Base-by-base conservation (phyloP, 1,284 basidiomycete genomes). In the Neotropicomus parvogracilis region DNA sequence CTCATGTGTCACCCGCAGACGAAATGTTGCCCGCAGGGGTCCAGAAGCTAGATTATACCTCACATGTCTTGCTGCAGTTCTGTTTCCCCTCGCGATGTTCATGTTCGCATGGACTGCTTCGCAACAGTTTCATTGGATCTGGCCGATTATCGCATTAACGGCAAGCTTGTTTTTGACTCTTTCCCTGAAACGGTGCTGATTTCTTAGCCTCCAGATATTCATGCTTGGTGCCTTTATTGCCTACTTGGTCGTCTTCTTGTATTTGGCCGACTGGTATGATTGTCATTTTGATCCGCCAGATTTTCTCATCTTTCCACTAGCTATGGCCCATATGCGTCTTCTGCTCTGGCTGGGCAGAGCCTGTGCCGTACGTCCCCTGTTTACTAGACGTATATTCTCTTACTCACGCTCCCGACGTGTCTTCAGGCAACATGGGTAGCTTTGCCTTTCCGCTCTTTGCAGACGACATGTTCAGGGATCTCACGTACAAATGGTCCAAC, bases 301-400 rank as follows among this genome's bases (percentile, higher is more conserved):
- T 34, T 32, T 32, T n/a, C 34, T 53, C 32, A 49, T 39, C 28
- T 21, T 28, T 36, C 9, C 10, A 36, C 21, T 36, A 83, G 81
- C 57, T 85, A 85, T 56, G 82, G 81, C 0, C 74, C 80, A 1
- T 89, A 81, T 54, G 87, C 88, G 2, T 85, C 83, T 0, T 87
- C 84, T 9, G 86, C 86, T 5, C 67, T 88, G 11, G 87, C 88
- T 0, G 87, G 83, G 0, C 87, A 89, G 63, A 81, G 82, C 59
- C 71, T 88, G 20, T 79, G 75, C 50, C 75, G 84, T 79, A 69
- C 56, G 75, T 70, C 20, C 19, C 5, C 16, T 16, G 17, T 32
- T 17, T 20, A n/a, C 12, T 4, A 12, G 10, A 21, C 6, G 21
- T 4, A 17, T 31, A 21, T 19, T 27, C 5, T 24, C 24, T 4